phyloP scores from a whole-genome alignment of 768 basidiomycete species.

The Holtermanniella nyarrowii region DNA sequence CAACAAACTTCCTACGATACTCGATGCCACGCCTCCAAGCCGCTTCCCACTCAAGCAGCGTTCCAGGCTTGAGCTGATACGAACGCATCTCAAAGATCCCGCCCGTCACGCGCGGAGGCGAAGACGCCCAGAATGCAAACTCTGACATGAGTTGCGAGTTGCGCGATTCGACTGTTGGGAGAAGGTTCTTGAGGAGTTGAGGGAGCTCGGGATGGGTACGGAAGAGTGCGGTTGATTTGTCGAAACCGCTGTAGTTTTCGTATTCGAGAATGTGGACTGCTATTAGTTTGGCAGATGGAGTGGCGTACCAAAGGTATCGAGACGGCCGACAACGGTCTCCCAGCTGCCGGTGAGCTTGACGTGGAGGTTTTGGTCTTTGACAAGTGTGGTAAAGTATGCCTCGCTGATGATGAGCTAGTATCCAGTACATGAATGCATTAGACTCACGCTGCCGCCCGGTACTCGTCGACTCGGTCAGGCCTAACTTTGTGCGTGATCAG shows the following conservation, averaged over 20 bases:
- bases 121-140: slow-evolving; percentile 88
- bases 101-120: slow-evolving; percentile 73
- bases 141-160: slow-evolving; percentile 65
- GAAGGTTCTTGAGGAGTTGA: slow-evolving; percentile 56
- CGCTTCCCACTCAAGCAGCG: slow-evolving; percentile 87
- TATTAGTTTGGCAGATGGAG: neutral
- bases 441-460: slow-evolving; percentile 77
- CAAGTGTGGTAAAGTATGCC: slow-evolving; percentile 70
- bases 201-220: slow-evolving; percentile 47
- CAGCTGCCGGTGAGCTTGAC: slow-evolving; percentile 89
- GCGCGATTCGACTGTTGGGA: slow-evolving; percentile 64
- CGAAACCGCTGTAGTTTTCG: slow-evolving; percentile 83
- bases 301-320: slow-evolving; percentile 64
- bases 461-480: slow-evolving; percentile 68
- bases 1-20: slow-evolving; percentile 73
- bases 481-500: slow-evolving; percentile 61
- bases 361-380: slow-evolving; percentile 58
- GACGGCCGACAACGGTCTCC: slow-evolving; percentile 81
- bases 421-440: neutral
- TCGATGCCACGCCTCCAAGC: slow-evolving; percentile 92
- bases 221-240: slow-evolving; percentile 44
- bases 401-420: slow-evolving; percentile 47
- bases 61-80: slow-evolving; percentile 74
- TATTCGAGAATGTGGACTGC: slow-evolving; percentile 65
- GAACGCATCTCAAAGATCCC: slow-evolving; percentile 88